These are phyloP conservation scores for Yarrowia osloensis DNA, from an alignment of 805 yeast genomes.

Conservation along the genomic window DNA sequence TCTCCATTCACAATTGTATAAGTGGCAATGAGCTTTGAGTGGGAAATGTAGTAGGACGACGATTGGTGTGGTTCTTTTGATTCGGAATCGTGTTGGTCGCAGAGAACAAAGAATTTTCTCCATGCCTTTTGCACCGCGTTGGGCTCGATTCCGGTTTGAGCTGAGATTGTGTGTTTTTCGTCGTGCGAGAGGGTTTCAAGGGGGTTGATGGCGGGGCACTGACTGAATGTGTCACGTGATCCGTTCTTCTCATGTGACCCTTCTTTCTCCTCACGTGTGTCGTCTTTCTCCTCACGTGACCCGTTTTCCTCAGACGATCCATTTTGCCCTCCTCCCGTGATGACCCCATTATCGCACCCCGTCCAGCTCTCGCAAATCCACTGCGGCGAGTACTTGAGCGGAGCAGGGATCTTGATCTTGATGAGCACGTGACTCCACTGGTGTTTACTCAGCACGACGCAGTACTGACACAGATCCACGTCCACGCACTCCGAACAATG, in stretches of 20 bases:
- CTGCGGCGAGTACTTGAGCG: conserved; percentile 38
- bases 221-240: too few relatives aligned
- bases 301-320: neutral
- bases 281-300: neutral
- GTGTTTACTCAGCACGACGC: conserved; percentile 42
- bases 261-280: neutral
- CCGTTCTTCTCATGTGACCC: neutral
- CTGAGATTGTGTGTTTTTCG: neutral
- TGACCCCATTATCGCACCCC: neutral
- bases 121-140: neutral
- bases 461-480: conserved; percentile 54
- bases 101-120: conserved; percentile 2
- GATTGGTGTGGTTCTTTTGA: neutral
- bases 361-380: conserved; percentile 35
- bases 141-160: conserved; percentile 14
- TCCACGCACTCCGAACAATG: conserved; percentile 56
- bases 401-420: conserved; percentile 40
- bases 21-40: neutral
- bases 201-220: too few relatives aligned
- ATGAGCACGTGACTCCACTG: conserved; percentile 37
- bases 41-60: neutral
- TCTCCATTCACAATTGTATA: neutral
- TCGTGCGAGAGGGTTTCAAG: neutral
- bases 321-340: neutral
- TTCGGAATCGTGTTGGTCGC: neutral